Percentiles rank a stretch among this genome's conserved stretches.
Evolutionary conservation across 2,329 filamentous ascomycete genomes (phyloP).

Genomic region (Apiospora arundinis): DNA sequence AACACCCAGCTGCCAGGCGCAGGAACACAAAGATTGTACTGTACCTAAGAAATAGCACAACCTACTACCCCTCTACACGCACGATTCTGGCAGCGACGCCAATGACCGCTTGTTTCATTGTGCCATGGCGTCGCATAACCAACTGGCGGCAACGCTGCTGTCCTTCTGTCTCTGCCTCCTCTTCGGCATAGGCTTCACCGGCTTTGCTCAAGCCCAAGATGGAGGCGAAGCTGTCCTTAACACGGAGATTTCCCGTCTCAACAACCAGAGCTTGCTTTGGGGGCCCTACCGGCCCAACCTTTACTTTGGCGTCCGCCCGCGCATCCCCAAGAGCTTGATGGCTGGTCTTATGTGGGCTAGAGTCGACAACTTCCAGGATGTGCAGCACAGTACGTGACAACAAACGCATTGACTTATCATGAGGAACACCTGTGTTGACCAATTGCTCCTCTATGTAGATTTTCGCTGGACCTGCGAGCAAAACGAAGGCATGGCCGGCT

Average conservation of each 20-base stretch:
- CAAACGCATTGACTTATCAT: not conserved
- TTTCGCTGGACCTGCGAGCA: constrained; percentile 97
- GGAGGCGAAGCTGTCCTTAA: constrained; percentile 47
- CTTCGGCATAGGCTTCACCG: constrained; percentile 25
- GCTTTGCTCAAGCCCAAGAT: constrained; percentile 36
- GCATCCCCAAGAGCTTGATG: constrained; percentile 75
- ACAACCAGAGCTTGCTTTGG: constrained; percentile 91
- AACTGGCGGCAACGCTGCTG: constrained; percentile 41
- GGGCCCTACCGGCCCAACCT: constrained; percentile 93
- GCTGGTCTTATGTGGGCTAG: constrained; percentile 89
- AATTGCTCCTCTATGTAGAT: constrained; percentile 52
- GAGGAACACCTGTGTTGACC: constrained; percentile 22
- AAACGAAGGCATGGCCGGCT: constrained; percentile 89
- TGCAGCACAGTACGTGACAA: constrained; percentile 71
- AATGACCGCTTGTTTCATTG: constrained; percentile 1
- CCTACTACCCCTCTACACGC: not conserved
- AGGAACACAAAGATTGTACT: not conserved
- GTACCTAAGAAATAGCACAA: not conserved
- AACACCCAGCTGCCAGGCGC: not conserved
- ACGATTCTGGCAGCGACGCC: constrained; percentile 1
- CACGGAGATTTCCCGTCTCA: constrained; percentile 57
- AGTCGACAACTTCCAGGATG: constrained; percentile 77
- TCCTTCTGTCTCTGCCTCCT: constrained; percentile 34
- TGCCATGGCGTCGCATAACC: constrained; percentile 36
- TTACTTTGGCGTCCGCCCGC: constrained; percentile 89